Evolutionary conservation across 306 rosid species (phyloP).

Genomic region (Lathyrus oleraceus): DNA sequence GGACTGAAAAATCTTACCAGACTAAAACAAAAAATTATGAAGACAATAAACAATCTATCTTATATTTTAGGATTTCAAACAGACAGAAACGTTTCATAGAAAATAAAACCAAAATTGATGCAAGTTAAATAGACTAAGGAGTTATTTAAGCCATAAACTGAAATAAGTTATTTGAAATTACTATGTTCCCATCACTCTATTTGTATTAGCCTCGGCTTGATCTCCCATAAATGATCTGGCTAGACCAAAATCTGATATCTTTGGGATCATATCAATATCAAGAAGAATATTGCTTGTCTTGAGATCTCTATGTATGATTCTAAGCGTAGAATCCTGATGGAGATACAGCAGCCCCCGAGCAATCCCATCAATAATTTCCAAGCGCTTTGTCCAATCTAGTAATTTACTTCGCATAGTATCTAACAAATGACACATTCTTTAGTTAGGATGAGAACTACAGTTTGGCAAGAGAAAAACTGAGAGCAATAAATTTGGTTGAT

Average conservation of each 20-base stretch:
- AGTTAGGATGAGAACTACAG: background rate
- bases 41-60: too few relatives aligned
- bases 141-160: background rate
- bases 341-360: conserved; percentile 56
- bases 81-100: too few relatives aligned
- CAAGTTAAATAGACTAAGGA: too few relatives aligned
- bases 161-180: background rate
- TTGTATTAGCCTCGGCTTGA: conserved; percentile 14
- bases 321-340: conserved; percentile 53
- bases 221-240: too few relatives aligned
- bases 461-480: background rate
- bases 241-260: too few relatives aligned
- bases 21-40: too few relatives aligned
- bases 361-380: conserved; percentile 47
- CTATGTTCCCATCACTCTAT: conserved; percentile 30
- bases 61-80: background rate
- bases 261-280: too few relatives aligned
- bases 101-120: background rate
- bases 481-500: too few relatives aligned
- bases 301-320: conserved; percentile 37
- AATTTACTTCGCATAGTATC: conserved; percentile 35
- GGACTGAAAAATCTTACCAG: too few relatives aligned
- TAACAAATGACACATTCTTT: background rate
- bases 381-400: conserved; percentile 48
- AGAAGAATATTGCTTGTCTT: conserved; percentile 48